Evolutionary conservation across 2,329 filamentous ascomycete genomes (phyloP).

Genomic region (Pestalotiopsis sp.): DNA sequence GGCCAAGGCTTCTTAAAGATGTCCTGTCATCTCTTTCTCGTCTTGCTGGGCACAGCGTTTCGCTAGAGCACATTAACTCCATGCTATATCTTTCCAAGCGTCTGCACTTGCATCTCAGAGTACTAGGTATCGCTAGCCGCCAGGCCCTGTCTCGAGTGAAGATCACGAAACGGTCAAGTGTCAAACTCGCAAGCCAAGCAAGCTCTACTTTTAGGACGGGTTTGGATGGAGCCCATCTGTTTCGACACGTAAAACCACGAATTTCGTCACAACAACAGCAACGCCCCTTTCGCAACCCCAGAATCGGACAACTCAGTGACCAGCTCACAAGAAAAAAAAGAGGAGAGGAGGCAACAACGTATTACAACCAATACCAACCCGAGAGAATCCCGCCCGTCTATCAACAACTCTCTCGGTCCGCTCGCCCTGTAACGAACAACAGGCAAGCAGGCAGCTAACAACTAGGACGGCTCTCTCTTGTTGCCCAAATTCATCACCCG

Average conservation of each 20-base stretch:
- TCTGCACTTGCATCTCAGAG: not conserved
- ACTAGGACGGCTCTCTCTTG: not conserved
- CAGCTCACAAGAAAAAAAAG: not conserved
- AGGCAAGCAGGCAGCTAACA: not conserved
- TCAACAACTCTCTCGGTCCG: slow-evolving; percentile 4
- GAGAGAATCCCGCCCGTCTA: not conserved
- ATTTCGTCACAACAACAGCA: not conserved
- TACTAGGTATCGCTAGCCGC: slow-evolving; percentile 12
- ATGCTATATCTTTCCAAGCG: not conserved
- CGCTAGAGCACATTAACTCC: not conserved
- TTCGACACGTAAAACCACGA: not conserved
- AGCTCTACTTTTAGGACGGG: not conserved
- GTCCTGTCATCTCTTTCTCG: not conserved
- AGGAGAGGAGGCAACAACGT: not conserved
- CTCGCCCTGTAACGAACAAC: not conserved
- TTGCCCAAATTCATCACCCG: not conserved
- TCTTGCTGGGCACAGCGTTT: not conserved
- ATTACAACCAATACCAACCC: not conserved
- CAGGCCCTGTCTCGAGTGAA: slow-evolving; percentile 11
- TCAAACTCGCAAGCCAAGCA: not conserved
- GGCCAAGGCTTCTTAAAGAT: not conserved
- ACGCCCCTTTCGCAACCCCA: not conserved
- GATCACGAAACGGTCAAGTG: slow-evolving; percentile 10
- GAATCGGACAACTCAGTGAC: not conserved
- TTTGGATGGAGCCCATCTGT: not conserved